A percentile compares a stretch with the other conserved stretches of the same genome.
Conservation (phyloP, 345 rosid species). For the Populus euphratica region DNA sequence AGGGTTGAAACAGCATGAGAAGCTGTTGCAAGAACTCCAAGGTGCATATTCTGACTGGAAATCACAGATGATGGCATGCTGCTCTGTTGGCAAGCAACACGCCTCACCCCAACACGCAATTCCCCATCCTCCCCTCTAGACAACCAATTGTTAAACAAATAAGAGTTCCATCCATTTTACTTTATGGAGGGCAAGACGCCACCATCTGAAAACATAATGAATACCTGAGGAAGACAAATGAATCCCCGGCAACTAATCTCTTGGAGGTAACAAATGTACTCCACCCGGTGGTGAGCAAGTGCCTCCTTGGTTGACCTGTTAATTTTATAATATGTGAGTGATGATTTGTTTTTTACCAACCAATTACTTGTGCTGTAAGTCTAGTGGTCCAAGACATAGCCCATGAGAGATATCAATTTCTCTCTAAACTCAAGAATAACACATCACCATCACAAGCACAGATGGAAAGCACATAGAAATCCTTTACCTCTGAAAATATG, state of each 20-base stretch:
- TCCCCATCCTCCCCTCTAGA: conserved; percentile 68
- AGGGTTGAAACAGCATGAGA: conserved; percentile 70
- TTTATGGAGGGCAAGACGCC: not conserved
- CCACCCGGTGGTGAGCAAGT: conserved; percentile 94
- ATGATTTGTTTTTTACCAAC: not conserved
- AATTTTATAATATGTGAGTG: not conserved
- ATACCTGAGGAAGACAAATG: conserved; percentile 87
- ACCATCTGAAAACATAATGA: not conserved
- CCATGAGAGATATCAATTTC: not conserved
- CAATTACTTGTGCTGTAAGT: not conserved
- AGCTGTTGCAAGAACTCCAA: conserved; percentile 97
- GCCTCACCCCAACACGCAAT: conserved; percentile 79
- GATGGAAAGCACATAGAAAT: not conserved
- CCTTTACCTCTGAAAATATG: conserved; percentile 85
- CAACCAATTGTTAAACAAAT: not conserved
- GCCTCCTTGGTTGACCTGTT: conserved; percentile 91
- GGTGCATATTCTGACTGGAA: conserved; percentile 93
- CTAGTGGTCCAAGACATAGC: not conserved
- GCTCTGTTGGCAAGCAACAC: conserved; percentile 62
- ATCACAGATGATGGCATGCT: conserved; percentile 85
- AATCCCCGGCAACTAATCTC: conserved; percentile 85
- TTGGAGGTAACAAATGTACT: conserved; percentile 90
- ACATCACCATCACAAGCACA: not conserved
- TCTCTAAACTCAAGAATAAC: not conserved
- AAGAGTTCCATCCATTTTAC: not conserved